Evolutionary conservation across 2,329 filamentous ascomycete genomes (phyloP).

Genomic region (Talaromyces sp.): DNA sequence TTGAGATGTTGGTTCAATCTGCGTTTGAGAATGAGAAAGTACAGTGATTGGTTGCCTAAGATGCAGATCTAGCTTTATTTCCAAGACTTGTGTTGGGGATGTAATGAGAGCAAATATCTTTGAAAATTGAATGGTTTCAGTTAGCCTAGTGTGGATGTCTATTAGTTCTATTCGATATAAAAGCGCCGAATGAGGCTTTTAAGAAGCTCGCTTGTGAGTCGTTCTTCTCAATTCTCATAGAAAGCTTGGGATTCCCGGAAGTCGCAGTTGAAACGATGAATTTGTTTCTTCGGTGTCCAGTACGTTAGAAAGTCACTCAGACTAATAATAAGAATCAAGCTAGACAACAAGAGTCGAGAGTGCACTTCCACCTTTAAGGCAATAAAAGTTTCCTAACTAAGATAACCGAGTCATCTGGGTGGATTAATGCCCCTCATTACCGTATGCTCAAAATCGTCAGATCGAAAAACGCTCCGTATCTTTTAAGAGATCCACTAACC

Average conservation of each 20-base stretch:
- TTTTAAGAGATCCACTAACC: not conserved
- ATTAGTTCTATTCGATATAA: not conserved
- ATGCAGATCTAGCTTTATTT: not conserved
- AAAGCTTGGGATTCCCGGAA: not conserved
- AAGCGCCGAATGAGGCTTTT: not conserved
- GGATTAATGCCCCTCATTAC: not conserved
- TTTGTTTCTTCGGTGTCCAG: not conserved
- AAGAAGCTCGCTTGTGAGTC: not conserved
- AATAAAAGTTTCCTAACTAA: not conserved
- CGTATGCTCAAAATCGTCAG: not conserved
- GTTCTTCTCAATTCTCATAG: not conserved
- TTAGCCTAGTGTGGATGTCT: not conserved
- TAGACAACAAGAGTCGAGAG: not conserved
- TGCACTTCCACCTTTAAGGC: not conserved
- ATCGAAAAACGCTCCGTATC: not conserved
- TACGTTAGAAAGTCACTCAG: not conserved
- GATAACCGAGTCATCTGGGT: not conserved
- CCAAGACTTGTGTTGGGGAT: not conserved
- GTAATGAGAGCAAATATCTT: not conserved
- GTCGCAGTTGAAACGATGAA: not conserved
- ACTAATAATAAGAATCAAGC: not conserved
- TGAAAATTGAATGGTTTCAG: not conserved
- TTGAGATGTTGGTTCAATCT: not conserved
- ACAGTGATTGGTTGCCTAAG: not conserved
- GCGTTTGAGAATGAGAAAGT: not conserved